Conservation (phyloP, 768 basidiomycete species). For the Lactarius pseudohatsudake region DNA sequence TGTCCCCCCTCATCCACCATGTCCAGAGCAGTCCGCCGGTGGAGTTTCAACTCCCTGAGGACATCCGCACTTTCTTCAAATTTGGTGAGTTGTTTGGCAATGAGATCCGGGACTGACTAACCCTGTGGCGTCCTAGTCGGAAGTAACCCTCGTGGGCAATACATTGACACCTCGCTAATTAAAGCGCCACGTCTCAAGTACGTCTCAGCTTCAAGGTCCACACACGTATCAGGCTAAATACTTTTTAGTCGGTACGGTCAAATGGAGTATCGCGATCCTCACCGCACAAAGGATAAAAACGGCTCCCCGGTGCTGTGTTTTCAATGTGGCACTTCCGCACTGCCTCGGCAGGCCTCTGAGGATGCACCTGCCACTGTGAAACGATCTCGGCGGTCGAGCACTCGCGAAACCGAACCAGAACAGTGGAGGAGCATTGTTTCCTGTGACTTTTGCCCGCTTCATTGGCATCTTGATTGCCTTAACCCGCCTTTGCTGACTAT, state of each 20-base stretch:
- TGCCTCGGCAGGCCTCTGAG: slow-evolving; percentile 55
- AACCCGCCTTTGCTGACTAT: slow-evolving; percentile 85
- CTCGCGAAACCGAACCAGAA: slow-evolving; percentile 47
- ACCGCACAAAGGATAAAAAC: slow-evolving; percentile 82
- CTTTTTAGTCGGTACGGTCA: slow-evolving; percentile 74
- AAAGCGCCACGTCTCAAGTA: slow-evolving; percentile 83
- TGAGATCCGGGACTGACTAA: not conserved
- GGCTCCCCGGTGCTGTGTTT: slow-evolving; percentile 87
- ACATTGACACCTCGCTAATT: slow-evolving; percentile 75
- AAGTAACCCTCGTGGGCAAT: slow-evolving; percentile 76
- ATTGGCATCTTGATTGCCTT: slow-evolving; percentile 97
- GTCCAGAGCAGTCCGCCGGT: slow-evolving; percentile 67
- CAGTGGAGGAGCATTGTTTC: slow-evolving; percentile 76
- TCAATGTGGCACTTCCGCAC: slow-evolving; percentile 79
- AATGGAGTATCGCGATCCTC: slow-evolving; percentile 87
- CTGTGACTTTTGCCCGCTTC: slow-evolving; percentile 91
- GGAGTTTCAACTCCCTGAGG: slow-evolving; percentile 85
- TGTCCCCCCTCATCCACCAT: slow-evolving; percentile 71
- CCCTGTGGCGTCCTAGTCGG: slow-evolving; percentile 52
- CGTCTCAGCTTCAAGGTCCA: slow-evolving; percentile 36
- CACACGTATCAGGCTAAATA: slow-evolving; percentile 17
- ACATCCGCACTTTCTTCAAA: slow-evolving; percentile 79
- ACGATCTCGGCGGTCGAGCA: slow-evolving; percentile 50
- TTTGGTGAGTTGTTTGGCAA: slow-evolving; percentile 55
- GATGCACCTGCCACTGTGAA: slow-evolving; percentile 50